These are phyloP conservation scores for Quercus cerris DNA, from an alignment of 306 rosid genomes.

Conservation along the genomic window DNA sequence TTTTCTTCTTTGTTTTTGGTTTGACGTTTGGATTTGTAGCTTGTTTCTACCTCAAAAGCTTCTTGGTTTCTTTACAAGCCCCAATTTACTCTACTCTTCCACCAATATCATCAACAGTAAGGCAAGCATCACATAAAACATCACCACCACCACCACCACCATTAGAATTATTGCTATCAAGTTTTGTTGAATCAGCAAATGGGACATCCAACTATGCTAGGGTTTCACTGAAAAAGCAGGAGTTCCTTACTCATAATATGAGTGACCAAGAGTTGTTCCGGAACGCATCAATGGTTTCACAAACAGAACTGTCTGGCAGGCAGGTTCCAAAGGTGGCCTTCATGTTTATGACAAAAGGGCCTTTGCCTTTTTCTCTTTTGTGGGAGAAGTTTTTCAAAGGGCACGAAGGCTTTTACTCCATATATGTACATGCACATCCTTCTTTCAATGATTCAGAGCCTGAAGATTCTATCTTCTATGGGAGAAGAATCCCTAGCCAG, in stretches of 20 bases:
- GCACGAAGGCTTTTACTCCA: constrained; percentile 38
- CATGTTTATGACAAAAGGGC: constrained; percentile 58
- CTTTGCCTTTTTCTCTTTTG: constrained; percentile 42
- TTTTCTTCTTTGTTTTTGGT: constrained; percentile 38
- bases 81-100: not conserved
- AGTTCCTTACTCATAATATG: constrained; percentile 43
- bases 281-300: constrained; percentile 39
- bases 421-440: constrained; percentile 58
- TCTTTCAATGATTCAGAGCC: constrained; percentile 39
- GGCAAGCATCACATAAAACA: not conserved
- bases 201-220: not conserved
- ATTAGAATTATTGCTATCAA: not conserved
- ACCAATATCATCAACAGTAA: not conserved
- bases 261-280: constrained; percentile 51
- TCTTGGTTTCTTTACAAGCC: constrained; percentile 24
- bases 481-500: constrained; percentile 60
- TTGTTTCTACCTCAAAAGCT: constrained; percentile 25
- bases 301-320: not conserved
- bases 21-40: constrained; percentile 39
- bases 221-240: constrained; percentile 12
- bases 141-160: not conserved
- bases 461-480: constrained; percentile 48
- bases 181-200: not conserved
- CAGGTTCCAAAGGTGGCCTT: constrained; percentile 52
- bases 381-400: constrained; percentile 63